Evolutionary conservation across 2,329 filamentous ascomycete genomes (phyloP), one percentile per base, ranked within the genome.

Genomic region (Aschersonia sp.): DNA sequence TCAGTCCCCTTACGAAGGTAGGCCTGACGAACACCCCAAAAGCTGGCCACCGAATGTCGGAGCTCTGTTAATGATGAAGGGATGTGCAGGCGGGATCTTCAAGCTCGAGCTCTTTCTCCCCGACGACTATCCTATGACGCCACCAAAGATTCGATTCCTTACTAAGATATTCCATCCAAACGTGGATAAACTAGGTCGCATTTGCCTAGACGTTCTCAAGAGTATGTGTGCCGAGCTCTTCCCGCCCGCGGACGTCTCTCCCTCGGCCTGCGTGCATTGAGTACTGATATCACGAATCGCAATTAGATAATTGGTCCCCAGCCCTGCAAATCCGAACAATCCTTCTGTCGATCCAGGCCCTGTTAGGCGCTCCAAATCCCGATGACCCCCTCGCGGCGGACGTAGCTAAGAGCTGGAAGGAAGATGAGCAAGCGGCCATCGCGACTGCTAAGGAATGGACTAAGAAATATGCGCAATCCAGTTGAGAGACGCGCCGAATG

Each of bases 91-190:
- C 47, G 92, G 94, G 45, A 77, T 95, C 53, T 98, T 98, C 74
- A 90, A 94, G 67, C 83, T 97, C 52, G 92, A 98, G 67, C 80
- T 98, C 22, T 98, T 98, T 66, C 77, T 98, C 30, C 94, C 94
- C 43, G 92, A 98, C 61, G 92, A 98, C 70, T 98, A 98, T 65
- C 92, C 92, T 41, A 98, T 98, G 92, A 95, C 88, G 35, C 90
- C 92, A 47, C 92, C 92, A 43, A 95, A 95, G 74, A 95, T 98
- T 61, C 86, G 92, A 48, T 98, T 98, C 68, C 74, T 98, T 46
- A 98, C 94, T 58, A 95, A 95, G 70, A 97, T 98, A 66, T 98
- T 97, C 68, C 94, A 98, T 65, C 92, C 92, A 46, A 98, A 98
- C 65, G 95, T 98, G 57, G 92, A 98, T 65, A 94, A 94, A 68